Conservation (phyloP, 202 grass and related monocot species). For the Brachypodium distachyon region DNA sequence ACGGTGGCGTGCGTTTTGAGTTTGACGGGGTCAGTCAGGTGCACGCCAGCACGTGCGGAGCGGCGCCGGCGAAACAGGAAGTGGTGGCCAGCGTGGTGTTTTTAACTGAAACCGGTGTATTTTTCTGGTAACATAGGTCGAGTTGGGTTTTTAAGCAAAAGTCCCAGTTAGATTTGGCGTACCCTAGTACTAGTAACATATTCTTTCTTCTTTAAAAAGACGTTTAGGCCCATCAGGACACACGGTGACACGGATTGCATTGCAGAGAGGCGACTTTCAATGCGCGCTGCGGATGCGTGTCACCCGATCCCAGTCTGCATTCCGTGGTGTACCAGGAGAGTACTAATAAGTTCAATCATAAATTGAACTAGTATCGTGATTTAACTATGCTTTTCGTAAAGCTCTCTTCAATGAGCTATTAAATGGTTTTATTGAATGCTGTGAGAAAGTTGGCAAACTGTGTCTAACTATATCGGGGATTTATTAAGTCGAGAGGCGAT, state of each 20-base stretch:
- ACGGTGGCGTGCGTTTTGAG: background rate
- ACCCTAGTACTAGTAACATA: no score
- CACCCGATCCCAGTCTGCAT: background rate
- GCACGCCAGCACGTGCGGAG: background rate
- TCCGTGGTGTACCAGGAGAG: background rate
- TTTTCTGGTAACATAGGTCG: no score
- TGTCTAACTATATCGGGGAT: background rate
- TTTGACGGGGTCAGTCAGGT: conserved; percentile 33
- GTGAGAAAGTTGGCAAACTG: background rate
- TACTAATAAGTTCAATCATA: background rate
- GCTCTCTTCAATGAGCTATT: background rate
- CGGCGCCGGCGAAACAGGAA: background rate
- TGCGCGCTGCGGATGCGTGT: background rate
- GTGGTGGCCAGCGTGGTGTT: background rate
- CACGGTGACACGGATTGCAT: no score
- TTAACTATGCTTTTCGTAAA: background rate
- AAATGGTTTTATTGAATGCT: no score
- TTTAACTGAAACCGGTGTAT: no score
- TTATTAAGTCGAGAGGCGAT: background rate
- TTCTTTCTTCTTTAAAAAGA: no score
- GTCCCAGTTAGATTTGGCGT: no score
- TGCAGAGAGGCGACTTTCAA: background rate
- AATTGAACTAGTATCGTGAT: background rate
- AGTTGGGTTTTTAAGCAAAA: no score
- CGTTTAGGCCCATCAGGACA: background rate